These are phyloP conservation scores for Panicum virgatum DNA, from an alignment of 202 grass and related monocot genomes.

Conservation along the genomic window DNA sequence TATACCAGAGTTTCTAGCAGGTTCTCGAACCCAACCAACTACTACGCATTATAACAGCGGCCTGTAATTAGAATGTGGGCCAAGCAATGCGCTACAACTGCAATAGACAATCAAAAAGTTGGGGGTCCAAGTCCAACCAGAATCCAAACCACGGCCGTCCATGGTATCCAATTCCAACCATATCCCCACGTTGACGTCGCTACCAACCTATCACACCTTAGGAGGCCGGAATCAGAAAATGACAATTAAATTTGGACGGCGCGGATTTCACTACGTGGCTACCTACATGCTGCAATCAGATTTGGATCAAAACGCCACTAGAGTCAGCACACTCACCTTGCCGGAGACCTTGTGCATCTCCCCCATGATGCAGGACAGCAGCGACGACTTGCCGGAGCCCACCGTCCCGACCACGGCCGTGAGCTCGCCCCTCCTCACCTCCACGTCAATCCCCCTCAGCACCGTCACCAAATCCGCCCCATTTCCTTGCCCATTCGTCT, in stretches of 20 bases:
- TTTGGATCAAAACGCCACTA: background rate
- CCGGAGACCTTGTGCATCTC: slow-evolving; percentile 71
- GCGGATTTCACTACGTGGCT: no score
- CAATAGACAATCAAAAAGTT: background rate
- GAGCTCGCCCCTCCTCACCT: slow-evolving; percentile 51
- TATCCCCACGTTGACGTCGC: background rate
- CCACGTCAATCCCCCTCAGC: slow-evolving; percentile 45
- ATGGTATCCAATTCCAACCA: background rate
- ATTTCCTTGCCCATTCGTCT: slow-evolving; percentile 9
- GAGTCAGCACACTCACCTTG: slow-evolving; percentile 30
- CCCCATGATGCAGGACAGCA: slow-evolving; percentile 66
- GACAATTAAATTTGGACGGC: no score
- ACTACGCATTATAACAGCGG: background rate
- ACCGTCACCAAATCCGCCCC: slow-evolving; percentile 11
- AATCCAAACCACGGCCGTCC: background rate
- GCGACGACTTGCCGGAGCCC: slow-evolving; percentile 71
- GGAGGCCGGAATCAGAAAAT: background rate
- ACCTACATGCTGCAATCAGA: no score
- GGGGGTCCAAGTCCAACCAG: background rate
- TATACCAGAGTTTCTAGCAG: background rate
- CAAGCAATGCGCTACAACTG: background rate
- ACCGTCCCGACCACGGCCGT: slow-evolving; percentile 58
- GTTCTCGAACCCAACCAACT: background rate
- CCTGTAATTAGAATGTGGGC: background rate
- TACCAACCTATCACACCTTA: background rate